A percentile compares a stretch with the other conserved stretches of the same genome.
Evolutionary conservation across 805 yeast species (phyloP).

Genomic region (Schwanniomyces vanrijiae): DNA sequence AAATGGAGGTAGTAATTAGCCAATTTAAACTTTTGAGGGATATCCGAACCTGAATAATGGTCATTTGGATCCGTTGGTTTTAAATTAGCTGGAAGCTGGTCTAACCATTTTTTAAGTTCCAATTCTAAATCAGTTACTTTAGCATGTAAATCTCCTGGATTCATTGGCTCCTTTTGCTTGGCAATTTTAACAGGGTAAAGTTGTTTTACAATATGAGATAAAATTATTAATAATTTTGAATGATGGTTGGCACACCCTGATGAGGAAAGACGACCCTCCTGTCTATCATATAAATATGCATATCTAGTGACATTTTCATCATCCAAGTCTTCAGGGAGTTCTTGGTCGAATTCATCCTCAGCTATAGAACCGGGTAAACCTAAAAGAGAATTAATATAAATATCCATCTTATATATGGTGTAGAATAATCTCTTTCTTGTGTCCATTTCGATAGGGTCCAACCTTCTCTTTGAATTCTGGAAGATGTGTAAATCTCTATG

Average conservation of each 20-base stretch:
- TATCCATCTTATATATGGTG: conserved; percentile 89
- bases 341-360: conserved; percentile 84
- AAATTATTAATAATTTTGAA: conserved; percentile 67
- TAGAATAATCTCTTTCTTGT: conserved; percentile 83
- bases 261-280: conserved; percentile 59
- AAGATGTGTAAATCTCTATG: conserved; percentile 64
- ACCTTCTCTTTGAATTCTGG: conserved; percentile 48
- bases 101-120: conserved; percentile 71
- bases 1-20: conserved; percentile 75
- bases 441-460: conserved; percentile 78
- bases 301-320: conserved; percentile 79
- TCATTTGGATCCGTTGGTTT: conserved; percentile 66
- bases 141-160: conserved; percentile 38
- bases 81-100: conserved; percentile 66
- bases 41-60: conserved; percentile 12
- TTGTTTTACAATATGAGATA: conserved; percentile 68
- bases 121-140: conserved; percentile 63
- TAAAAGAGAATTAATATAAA: conserved; percentile 81
- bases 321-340: conserved; percentile 78
- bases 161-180: conserved; percentile 11
- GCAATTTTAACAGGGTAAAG: conserved; percentile 70
- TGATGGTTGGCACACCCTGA: conserved; percentile 85
- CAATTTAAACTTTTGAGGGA: conserved; percentile 59
- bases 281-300: conserved; percentile 49
- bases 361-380: conserved; percentile 80